Evolutionary conservation across 805 yeast genomes (phyloP).

Genomic region (Limtongozyma cylindracea): DNA sequence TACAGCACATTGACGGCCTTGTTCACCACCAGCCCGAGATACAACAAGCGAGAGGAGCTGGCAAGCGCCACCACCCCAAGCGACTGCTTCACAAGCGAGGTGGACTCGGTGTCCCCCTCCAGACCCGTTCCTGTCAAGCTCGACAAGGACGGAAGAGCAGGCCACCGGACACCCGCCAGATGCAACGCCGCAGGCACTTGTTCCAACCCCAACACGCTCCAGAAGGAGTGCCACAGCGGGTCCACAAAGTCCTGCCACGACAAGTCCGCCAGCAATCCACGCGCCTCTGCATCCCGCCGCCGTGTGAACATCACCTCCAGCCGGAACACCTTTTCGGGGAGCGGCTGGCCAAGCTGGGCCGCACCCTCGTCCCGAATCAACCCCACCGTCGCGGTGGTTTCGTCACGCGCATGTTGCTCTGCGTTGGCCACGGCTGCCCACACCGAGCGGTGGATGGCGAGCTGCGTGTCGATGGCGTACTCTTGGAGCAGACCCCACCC

Average conservation of each 20-base stretch:
- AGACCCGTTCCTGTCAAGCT: too few relatives aligned
- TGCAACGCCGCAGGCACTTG: constrained; percentile 23
- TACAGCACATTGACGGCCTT: constrained; percentile 10
- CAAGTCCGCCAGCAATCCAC: constrained; percentile 31
- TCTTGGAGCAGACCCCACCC: constrained; percentile 42
- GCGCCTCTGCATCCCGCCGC: constrained; percentile 31
- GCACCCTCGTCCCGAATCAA: constrained; percentile 39
- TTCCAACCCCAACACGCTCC: too few relatives aligned
- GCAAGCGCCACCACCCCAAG: constrained; percentile 12
- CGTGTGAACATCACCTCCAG: constrained; percentile 68
- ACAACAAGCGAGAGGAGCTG: constrained; percentile 12
- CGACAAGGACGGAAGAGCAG: too few relatives aligned
- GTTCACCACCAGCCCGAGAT: constrained; percentile 15
- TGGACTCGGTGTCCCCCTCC: too few relatives aligned
- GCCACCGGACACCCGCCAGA: too few relatives aligned
- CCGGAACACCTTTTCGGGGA: constrained; percentile 35
- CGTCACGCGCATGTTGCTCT: constrained; percentile 41
- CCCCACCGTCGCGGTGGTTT: constrained; percentile 34
- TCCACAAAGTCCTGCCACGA: constrained; percentile 59
- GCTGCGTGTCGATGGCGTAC: constrained; percentile 48
- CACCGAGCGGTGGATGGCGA: constrained; percentile 38
- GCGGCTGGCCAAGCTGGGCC: constrained; percentile 31
- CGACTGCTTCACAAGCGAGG: constrained; percentile 9
- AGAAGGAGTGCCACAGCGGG: too few relatives aligned
- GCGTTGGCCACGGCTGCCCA: constrained; percentile 32